Evolutionary conservation across 2,329 filamentous ascomycete species (phyloP), one percentile per base, ranked within the genome.

Genomic region (Hypoxylon sp.): DNA sequence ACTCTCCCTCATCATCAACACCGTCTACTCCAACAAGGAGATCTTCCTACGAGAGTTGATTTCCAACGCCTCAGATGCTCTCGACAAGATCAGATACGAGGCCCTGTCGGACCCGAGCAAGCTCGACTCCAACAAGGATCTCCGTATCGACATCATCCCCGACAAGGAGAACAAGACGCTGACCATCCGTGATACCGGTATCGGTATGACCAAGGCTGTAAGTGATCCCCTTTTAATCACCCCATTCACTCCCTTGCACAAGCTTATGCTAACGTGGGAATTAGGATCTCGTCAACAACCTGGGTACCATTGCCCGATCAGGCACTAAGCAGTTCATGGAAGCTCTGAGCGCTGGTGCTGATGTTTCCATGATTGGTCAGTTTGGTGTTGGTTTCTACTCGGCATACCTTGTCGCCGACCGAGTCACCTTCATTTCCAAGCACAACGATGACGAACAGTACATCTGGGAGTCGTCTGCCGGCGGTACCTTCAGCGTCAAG

Each of bases 351-450:
- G 96, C 96, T 75, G 96, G 96, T 88, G 96, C 96, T 82, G 96
- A 99, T 85, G 96, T 99, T 76, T 98, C 96, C 86, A 98, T 99
- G 96, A 99, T 99, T 83, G 96, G 96, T 81, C 96, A 99, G 87
- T 99, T 99, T 84, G 96, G 96, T 97, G 96, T 99, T 79, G 96
- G 96, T 92, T 99, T 99, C 93, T 99, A 99, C 91, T 98, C 96
- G 71, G 96, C 96, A 80, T 99, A 99, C 90, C 94, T 99, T 68
- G 96, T 99, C 76, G 96, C 96, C 82, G 96, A 99, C 89, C 91
- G 90, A 78, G 96, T 99, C 77, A 94, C 91, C 75, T 94, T 99
- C 82, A 80, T 97, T 83, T 98, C 96, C 79, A 99, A 98, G 91
- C 88, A 98, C 93, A 99, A 99, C 82, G 96, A 99, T 85, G 96